Evolutionary conservation across 257 asterid genomes (phyloP).

Genomic region (Voacanga thouarsii): DNA sequence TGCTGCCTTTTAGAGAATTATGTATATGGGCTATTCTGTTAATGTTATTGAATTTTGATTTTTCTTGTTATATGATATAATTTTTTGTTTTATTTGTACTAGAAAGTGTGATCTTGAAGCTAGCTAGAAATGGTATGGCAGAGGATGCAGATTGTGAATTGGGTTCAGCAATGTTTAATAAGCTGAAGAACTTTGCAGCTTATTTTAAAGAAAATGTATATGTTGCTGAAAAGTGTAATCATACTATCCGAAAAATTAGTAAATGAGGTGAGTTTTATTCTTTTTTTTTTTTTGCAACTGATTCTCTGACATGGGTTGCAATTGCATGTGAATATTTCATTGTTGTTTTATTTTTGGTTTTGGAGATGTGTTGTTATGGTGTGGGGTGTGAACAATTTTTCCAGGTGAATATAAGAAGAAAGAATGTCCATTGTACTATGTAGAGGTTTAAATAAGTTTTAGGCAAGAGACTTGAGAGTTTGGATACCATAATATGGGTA

Average conservation of each 20-base stretch:
- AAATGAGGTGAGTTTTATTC: slow-evolving; percentile 43
- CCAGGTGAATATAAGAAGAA: too few relatives aligned
- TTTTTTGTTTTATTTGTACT: not conserved
- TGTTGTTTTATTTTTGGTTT: not conserved
- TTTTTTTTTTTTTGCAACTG: too few relatives aligned
- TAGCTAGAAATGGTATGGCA: slow-evolving; percentile 48
- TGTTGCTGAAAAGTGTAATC: slow-evolving; percentile 51
- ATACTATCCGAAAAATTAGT: slow-evolving; percentile 67
- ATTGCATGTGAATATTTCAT: not conserved
- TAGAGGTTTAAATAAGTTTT: not conserved
- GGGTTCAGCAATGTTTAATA: too few relatives aligned
- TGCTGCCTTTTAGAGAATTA: too few relatives aligned
- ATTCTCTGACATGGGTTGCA: slow-evolving; percentile 7
- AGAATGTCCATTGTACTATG: not conserved
- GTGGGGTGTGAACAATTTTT: not conserved
- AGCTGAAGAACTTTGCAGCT: too few relatives aligned
- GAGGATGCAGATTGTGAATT: slow-evolving; percentile 67
- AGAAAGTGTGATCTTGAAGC: slow-evolving; percentile 48
- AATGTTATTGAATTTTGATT: not conserved
- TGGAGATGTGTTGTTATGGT: not conserved
- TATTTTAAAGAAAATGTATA: too few relatives aligned
- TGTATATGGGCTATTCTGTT: not conserved
- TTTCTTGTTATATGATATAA: not conserved
- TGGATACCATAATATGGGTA: too few relatives aligned
- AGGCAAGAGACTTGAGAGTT: too few relatives aligned